Conservation (phyloP, 805 yeast genomes). For the Candida maesae region DNA sequence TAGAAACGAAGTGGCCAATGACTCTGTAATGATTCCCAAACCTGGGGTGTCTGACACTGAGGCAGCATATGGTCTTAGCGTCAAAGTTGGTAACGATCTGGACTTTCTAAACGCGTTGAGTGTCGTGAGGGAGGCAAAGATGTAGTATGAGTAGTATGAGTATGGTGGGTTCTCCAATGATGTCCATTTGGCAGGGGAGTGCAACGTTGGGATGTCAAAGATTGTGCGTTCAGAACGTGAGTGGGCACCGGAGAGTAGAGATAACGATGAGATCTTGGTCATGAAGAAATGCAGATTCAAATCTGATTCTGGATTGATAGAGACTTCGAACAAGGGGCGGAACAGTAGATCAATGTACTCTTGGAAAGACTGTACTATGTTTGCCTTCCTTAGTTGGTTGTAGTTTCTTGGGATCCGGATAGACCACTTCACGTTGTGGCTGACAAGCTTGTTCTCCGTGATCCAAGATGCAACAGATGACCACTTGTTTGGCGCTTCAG, state of each 20-base stretch:
- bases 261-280: constrained; percentile 32
- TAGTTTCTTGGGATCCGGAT: constrained; percentile 33
- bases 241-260: constrained; percentile 26
- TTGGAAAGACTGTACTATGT: constrained; percentile 28
- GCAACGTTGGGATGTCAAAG: constrained; percentile 17
- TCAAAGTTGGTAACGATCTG: constrained; percentile 15
- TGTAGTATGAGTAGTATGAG: constrained; percentile 73
- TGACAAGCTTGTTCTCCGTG: constrained; percentile 33
- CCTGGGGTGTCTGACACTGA: constrained; percentile 24
- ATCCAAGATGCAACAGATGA: constrained; percentile 33
- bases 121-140: constrained; percentile 25
- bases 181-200: constrained; percentile 32
- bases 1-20: constrained; percentile 22
- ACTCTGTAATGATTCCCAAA: constrained; percentile 26
- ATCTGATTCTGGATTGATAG: constrained; percentile 23
- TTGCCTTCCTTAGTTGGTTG: constrained; percentile 21
- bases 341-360: constrained; percentile 32
- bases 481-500: constrained; percentile 25
- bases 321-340: constrained; percentile 30
- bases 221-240: constrained; percentile 14
- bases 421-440: constrained; percentile 38
- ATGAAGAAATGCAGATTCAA: constrained; percentile 29
- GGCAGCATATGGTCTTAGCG: constrained; percentile 24
- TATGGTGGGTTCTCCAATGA: constrained; percentile 53
- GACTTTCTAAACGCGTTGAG: constrained; percentile 22